phyloP scores from a whole-genome alignment of 164 flowering plant species.

The Nelumbo lutea region DNA sequence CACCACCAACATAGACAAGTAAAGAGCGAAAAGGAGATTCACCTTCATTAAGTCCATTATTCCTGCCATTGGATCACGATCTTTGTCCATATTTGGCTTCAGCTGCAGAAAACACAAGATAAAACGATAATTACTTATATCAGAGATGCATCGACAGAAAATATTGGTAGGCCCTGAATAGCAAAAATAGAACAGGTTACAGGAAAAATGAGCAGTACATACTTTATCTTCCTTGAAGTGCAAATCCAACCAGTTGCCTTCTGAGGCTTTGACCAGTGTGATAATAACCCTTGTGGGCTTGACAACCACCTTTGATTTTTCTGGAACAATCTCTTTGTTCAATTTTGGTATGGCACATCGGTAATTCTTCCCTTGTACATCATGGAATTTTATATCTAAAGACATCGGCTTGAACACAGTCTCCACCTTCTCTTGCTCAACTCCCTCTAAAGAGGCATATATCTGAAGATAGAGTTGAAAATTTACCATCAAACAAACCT shows the following conservation, averaged over 20 bases:
- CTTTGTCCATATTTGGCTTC: conserved; percentile 70
- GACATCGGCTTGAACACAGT: conserved; percentile 61
- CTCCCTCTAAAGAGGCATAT: conserved; percentile 72
- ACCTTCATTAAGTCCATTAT: conserved; percentile 98
- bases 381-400: conserved; percentile 73
- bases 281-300: conserved; percentile 72
- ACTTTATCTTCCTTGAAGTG: conserved; percentile 94
- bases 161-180: no score
- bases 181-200: no score
- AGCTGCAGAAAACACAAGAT: conserved; percentile 34
- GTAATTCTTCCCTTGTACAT: conserved; percentile 84
- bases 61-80: conserved; percentile 91
- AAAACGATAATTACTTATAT: background rate
- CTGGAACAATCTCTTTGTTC: conserved; percentile 72
- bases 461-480: conserved; percentile 32
- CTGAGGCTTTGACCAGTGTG: conserved; percentile 72
- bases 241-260: conserved; percentile 88
- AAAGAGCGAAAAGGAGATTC: no score
- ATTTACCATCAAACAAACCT: background rate
- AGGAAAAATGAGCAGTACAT: background rate
- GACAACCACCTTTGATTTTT: conserved; percentile 68
- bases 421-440: conserved; percentile 74
- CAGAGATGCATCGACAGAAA: background rate
- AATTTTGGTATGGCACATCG: conserved; percentile 72
- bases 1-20: no score